Percentiles rank a stretch among this genome's conserved stretches.
These are phyloP conservation scores for Fusarium oxysporum DNA, from an alignment of 2,329 filamentous ascomycete species.

Conservation along the genomic window DNA sequence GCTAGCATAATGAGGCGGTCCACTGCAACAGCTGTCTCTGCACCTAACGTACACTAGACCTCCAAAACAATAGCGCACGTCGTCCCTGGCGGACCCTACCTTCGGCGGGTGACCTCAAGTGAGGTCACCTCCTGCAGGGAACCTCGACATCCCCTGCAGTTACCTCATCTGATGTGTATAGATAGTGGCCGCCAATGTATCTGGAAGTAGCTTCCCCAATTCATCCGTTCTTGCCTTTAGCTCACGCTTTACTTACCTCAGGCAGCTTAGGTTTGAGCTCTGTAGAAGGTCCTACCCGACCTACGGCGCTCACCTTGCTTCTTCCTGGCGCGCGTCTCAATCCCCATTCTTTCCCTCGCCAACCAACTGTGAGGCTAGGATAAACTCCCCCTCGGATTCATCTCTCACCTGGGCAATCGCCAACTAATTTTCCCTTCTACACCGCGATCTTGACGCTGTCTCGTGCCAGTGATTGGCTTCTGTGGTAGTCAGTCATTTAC, in stretches of 20 bases:
- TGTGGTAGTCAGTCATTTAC: slow-evolving; percentile 17
- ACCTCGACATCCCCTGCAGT: neutral
- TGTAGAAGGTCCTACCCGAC: slow-evolving; percentile 31
- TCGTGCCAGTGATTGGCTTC: slow-evolving; percentile 34
- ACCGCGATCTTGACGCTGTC: slow-evolving; percentile 25
- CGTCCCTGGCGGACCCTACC: slow-evolving; percentile 37
- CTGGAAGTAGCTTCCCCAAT: slow-evolving; percentile 10
- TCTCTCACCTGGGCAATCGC: slow-evolving; percentile 30
- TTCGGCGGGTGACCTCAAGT: slow-evolving; percentile 33
- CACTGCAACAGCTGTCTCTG: slow-evolving; percentile 27
- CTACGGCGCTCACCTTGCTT: slow-evolving; percentile 35
- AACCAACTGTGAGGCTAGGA: slow-evolving; percentile 36
- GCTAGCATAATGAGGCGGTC: slow-evolving; percentile 16
- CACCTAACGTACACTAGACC: slow-evolving; percentile 12
- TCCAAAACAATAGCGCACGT: slow-evolving; percentile 38
- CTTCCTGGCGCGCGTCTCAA: slow-evolving; percentile 38
- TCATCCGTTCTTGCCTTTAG: slow-evolving; percentile 27
- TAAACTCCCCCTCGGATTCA: slow-evolving; percentile 38
- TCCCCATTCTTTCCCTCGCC: slow-evolving; percentile 43
- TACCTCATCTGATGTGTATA: neutral
- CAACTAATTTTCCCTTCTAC: slow-evolving; percentile 32
- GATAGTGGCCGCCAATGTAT: neutral
- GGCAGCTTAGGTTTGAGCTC: slow-evolving; percentile 27
- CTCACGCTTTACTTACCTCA: slow-evolving; percentile 24
- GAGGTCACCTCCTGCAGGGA: slow-evolving; percentile 25